Evolutionary conservation across 2,329 filamentous ascomycete genomes (phyloP).

Genomic region (Cercospora brassicicola): DNA sequence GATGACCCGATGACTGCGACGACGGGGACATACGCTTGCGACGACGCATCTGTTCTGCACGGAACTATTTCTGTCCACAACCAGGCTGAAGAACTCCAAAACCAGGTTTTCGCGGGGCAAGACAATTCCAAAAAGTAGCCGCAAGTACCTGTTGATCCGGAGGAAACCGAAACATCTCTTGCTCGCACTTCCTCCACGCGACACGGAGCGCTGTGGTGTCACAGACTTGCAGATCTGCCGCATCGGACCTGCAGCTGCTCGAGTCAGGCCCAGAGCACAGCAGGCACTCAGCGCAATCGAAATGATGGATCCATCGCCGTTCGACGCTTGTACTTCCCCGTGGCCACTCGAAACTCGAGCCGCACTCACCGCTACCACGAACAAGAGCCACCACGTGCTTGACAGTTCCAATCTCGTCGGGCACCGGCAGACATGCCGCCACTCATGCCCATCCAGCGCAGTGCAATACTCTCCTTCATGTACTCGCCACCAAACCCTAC

Average conservation of each 20-base stretch:
- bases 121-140: neutral
- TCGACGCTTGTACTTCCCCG: neutral
- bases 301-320: neutral
- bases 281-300: neutral
- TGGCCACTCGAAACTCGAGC: neutral
- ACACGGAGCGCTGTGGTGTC: neutral
- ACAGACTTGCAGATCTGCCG: neutral
- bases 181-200: neutral
- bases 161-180: neutral
- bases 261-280: neutral
- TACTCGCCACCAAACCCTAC: neutral
- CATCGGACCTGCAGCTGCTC: neutral
- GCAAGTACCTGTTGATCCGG: neutral
- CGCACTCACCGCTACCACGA: neutral
- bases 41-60: neutral
- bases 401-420: neutral
- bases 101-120: neutral
- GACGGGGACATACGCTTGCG: neutral
- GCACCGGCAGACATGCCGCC: neutral
- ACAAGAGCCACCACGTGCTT: neutral
- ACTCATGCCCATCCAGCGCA: neutral
- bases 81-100: neutral
- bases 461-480: neutral
- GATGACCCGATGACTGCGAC: neutral
- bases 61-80: neutral